Evolutionary conservation across 257 asterid genomes (phyloP).

Genomic region (Voacanga thouarsii): DNA sequence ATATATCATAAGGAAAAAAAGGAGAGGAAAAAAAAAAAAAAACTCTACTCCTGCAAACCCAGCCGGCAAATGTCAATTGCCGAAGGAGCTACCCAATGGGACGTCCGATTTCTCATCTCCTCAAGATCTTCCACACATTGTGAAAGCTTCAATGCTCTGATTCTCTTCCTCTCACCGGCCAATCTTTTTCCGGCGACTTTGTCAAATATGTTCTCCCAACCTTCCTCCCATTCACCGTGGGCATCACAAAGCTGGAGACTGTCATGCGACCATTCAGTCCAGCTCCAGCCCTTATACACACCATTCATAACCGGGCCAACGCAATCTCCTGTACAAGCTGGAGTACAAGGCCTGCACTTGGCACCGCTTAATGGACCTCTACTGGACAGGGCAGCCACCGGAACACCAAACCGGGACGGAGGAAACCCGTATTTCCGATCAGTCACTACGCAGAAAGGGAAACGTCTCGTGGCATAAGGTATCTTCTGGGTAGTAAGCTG

Average conservation of each 20-base stretch:
- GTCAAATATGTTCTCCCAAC: constrained; percentile 72
- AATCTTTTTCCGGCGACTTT: constrained; percentile 43
- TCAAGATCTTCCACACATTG: constrained; percentile 59
- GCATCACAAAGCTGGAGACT: constrained; percentile 73
- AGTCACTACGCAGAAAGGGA: constrained; percentile 78
- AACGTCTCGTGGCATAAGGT: constrained; percentile 32
- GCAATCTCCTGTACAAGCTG: constrained; percentile 57
- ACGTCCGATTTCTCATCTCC: constrained; percentile 45
- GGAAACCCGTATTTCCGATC: constrained; percentile 68
- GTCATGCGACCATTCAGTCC: constrained; percentile 76
- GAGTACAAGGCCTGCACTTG: constrained; percentile 84
- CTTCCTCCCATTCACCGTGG: constrained; percentile 64
- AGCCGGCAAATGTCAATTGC: constrained; percentile 50
- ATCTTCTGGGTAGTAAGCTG: constrained; percentile 57
- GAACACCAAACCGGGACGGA: constrained; percentile 63
- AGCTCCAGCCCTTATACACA: constrained; percentile 66
- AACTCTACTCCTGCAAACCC: constrained; percentile 31
- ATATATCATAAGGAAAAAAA: too few relatives aligned
- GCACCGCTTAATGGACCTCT: constrained; percentile 81
- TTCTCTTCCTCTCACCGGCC: constrained; percentile 43
- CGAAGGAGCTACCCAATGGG: constrained; percentile 67
- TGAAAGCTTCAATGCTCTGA: constrained; percentile 38
- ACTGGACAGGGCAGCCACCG: constrained; percentile 77
- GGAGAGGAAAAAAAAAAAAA: not conserved
- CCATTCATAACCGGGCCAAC: constrained; percentile 56